These are phyloP conservation scores for Saturnispora halmiae DNA, from an alignment of 805 yeast species.

Conservation along the genomic window DNA sequence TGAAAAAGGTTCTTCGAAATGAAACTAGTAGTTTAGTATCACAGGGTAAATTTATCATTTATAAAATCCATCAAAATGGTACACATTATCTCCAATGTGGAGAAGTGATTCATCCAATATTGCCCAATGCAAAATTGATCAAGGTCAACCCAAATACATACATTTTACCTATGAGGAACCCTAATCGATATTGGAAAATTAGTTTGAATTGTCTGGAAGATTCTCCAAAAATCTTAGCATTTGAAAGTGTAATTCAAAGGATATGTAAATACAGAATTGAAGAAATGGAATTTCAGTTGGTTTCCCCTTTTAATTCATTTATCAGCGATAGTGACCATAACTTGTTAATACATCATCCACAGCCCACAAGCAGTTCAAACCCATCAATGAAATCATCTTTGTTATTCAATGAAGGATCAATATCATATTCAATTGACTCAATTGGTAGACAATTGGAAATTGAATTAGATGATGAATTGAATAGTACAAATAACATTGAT, in stretches of 20 bases:
- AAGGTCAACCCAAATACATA: conserved; percentile 41
- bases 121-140: conserved; percentile 53
- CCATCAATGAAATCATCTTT: conserved; percentile 11
- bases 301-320: conserved; percentile 11
- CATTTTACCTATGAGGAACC: conserved; percentile 59
- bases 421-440: conserved; percentile 4
- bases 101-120: conserved; percentile 61
- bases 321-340: conserved; percentile 2
- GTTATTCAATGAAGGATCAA: conserved; percentile 4
- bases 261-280: conserved; percentile 15
- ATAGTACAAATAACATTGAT: not conserved
- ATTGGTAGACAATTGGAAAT: conserved; percentile 8
- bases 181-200: conserved; percentile 66
- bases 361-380: conserved; percentile 7
- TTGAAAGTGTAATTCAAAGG: conserved; percentile 22
- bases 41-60: conserved; percentile 51
- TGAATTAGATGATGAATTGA: conserved; percentile 7
- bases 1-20: conserved; percentile 2
- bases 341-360: conserved; percentile 9
- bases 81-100: conserved; percentile 62
- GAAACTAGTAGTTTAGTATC: conserved; percentile 33
- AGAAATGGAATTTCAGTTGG: conserved; percentile 3
- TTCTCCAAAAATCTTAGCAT: conserved; percentile 18
- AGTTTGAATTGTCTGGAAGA: conserved; percentile 30
- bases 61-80: conserved; percentile 42